Conservation (phyloP, 2,329 filamentous ascomycete genomes). For the Emericellopsis atlantica region DNA sequence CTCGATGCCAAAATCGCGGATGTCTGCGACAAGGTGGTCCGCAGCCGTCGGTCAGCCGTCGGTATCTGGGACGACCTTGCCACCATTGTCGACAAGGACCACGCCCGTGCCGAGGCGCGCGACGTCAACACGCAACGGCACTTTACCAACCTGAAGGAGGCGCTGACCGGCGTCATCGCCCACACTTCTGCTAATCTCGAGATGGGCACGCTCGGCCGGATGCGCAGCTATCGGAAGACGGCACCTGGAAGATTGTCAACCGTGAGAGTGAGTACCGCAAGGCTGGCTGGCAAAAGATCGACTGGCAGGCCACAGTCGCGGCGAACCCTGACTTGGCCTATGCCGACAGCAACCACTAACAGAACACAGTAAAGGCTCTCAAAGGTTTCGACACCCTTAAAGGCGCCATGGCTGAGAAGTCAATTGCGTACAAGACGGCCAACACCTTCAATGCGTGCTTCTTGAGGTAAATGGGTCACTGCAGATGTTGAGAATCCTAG, state of each 20-base stretch:
- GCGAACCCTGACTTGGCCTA: neutral
- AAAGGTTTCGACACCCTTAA: neutral
- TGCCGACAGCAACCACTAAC: neutral
- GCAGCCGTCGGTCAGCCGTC: neutral
- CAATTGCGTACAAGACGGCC: neutral
- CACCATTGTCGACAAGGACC: neutral
- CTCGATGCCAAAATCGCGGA: neutral
- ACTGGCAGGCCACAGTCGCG: neutral
- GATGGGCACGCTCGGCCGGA: neutral
- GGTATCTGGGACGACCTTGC: neutral
- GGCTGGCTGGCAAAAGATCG: neutral
- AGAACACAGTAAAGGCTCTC: neutral
- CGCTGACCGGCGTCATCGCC: neutral
- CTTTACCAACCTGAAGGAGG: neutral
- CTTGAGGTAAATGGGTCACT: too few relatives aligned
- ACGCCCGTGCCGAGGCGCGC: neutral
- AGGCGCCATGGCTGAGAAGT: neutral
- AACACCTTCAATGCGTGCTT: neutral
- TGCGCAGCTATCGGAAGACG: neutral
- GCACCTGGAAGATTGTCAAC: neutral
- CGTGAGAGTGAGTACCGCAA: neutral
- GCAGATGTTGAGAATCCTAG: too few relatives aligned
- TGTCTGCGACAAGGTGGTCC: neutral
- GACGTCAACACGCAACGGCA: neutral
- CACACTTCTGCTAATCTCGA: neutral